These are phyloP conservation scores for Boehmeria nivea DNA, from an alignment of 306 rosid genomes.

Conservation along the genomic window DNA sequence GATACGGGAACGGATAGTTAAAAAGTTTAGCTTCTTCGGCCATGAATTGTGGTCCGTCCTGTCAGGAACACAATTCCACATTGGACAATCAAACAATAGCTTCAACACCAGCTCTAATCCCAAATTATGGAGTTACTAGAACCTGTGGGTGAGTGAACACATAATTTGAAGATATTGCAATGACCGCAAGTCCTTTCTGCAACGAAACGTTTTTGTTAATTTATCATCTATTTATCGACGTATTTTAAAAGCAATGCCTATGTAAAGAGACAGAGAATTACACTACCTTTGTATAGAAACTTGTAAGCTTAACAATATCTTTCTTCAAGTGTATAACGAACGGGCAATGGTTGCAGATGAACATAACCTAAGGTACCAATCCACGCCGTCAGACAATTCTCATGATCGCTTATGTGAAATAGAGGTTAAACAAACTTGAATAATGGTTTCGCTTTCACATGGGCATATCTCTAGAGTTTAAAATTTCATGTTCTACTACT, in stretches of 20 bases:
- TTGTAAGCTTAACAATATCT: conserved; percentile 66
- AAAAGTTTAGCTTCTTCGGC: conserved; percentile 77
- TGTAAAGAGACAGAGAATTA: too few relatives aligned
- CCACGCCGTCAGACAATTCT: too few relatives aligned
- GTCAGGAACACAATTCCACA: conserved; percentile 42
- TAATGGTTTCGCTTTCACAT: too few relatives aligned
- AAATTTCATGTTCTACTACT: too few relatives aligned
- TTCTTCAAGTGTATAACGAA: conserved; percentile 81
- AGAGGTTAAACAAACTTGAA: too few relatives aligned
- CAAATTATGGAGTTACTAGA: conserved; percentile 29
- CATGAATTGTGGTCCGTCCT: conserved; percentile 94
- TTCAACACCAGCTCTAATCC: conserved; percentile 25
- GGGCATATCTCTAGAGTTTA: too few relatives aligned
- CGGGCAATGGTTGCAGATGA: conserved; percentile 95
- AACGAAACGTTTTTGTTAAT: conserved; percentile 18
- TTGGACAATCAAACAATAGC: conserved; percentile 35
- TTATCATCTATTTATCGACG: too few relatives aligned
- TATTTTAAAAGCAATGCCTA: too few relatives aligned
- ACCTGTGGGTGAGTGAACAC: conserved; percentile 86
- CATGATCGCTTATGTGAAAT: too few relatives aligned
- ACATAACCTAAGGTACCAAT: conserved; percentile 74
- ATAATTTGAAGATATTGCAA: conserved; percentile 91
- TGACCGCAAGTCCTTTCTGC: conserved; percentile 77
- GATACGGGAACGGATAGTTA: conserved; percentile 83
- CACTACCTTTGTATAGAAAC: conserved; percentile 69